Conservation (phyloP, 768 basidiomycete genomes). For the Omphalotus guepiniiformis region DNA sequence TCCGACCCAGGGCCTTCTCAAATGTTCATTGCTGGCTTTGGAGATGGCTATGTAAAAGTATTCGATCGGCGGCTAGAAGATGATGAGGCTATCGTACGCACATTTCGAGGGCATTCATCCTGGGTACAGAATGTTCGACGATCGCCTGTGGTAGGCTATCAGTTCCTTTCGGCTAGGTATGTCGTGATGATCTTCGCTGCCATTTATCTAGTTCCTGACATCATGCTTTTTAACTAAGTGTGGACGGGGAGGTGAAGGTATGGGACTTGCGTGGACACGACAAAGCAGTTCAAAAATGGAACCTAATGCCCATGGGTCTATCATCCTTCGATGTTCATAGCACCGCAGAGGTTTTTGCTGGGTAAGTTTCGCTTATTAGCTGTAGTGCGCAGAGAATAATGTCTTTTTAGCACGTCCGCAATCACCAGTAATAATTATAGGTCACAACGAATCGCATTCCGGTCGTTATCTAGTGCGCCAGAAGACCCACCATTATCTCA, state of each 20-base stretch:
- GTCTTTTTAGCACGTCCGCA: constrained; percentile 47
- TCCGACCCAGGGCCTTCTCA: constrained; percentile 74
- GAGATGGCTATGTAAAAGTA: constrained; percentile 83
- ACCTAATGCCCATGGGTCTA: constrained; percentile 61
- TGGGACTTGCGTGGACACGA: constrained; percentile 82
- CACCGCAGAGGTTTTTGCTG: constrained; percentile 77
- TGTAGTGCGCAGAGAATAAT: neutral
- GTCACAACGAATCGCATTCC: constrained; percentile 58
- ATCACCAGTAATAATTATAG: constrained; percentile 59
- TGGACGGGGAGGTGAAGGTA: constrained; percentile 85
- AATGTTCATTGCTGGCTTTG: constrained; percentile 87
- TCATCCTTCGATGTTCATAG: constrained; percentile 86
- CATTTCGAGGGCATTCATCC: constrained; percentile 69
- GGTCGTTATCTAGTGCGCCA: constrained; percentile 45
- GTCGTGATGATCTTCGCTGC: constrained; percentile 16
- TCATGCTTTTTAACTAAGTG: constrained; percentile 36
- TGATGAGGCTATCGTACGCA: constrained; percentile 77
- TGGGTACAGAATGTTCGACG: constrained; percentile 92
- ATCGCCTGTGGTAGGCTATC: constrained; percentile 63
- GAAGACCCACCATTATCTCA: constrained; percentile 31
- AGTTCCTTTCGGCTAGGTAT: constrained; percentile 86
- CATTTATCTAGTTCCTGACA: neutral
- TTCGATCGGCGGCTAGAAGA: constrained; percentile 89
- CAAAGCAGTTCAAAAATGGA: constrained; percentile 55
- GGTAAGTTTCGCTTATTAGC: constrained; percentile 46